Evolutionary conservation across 371 early-diverging fungal genomes (phyloP).

Genomic region (Blyttiomyces sp.): DNA sequence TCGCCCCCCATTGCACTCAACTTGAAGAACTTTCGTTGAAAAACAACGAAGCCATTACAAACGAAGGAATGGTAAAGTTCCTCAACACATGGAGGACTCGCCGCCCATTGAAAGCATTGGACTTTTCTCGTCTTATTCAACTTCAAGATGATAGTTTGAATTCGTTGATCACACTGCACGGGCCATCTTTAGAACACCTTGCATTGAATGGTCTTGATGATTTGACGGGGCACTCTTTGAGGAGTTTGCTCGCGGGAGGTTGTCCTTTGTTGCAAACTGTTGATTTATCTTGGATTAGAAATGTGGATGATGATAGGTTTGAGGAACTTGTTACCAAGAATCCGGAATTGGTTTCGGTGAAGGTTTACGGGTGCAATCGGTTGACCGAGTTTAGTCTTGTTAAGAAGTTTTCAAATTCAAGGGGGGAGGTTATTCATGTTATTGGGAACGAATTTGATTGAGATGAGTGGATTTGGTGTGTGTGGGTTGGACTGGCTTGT

Average conservation of each 20-base stretch:
- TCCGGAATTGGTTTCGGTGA: constrained; percentile 44
- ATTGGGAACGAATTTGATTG: constrained; percentile 44
- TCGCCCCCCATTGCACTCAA: constrained; percentile 50
- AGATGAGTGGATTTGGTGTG: too few relatives aligned
- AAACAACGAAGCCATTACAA: constrained; percentile 55
- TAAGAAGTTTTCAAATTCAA: constrained; percentile 21
- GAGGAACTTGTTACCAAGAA: constrained; percentile 48
- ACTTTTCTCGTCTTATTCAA: constrained; percentile 52
- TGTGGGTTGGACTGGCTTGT: too few relatives aligned
- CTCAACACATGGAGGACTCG: constrained; percentile 36
- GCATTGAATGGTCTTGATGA: constrained; percentile 72
- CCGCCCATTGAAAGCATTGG: constrained; percentile 49
- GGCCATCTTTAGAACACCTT: constrained; percentile 50
- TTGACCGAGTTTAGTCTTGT: constrained; percentile 41
- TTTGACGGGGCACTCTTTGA: constrained; percentile 55
- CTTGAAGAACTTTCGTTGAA: constrained; percentile 55
- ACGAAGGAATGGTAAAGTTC: constrained; percentile 55
- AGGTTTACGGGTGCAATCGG: constrained; percentile 70
- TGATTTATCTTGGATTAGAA: constrained; percentile 69
- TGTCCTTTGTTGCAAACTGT: constrained; percentile 51
- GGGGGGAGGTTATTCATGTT: constrained; percentile 25
- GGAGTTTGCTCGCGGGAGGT: background rate
- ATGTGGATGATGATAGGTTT: constrained; percentile 65
- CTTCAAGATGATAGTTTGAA: constrained; percentile 59
- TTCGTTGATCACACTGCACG: constrained; percentile 60